Evolutionary conservation across 1,284 basidiomycete species (phyloP).

Genomic region (Cutaneotrichosporon dermatis): DNA sequence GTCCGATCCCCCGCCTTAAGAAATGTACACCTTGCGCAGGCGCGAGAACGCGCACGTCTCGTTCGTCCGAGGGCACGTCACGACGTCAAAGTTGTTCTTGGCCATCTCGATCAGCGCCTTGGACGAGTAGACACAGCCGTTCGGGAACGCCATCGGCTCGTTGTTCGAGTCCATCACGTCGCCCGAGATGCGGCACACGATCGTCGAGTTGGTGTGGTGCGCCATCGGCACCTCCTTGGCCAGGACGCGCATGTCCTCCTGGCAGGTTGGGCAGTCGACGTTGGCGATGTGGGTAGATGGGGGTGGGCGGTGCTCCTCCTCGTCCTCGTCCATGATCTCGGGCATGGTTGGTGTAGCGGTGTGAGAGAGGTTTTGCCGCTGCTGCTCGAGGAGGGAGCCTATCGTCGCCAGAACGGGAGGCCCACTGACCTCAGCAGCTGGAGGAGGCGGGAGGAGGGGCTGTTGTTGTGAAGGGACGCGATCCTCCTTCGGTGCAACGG

Average conservation of each 20-base stretch:
- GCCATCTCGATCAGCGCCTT: conserved; percentile 83
- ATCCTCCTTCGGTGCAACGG: neutral
- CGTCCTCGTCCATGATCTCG: conserved; percentile 1
- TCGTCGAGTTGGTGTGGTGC: conserved; percentile 90
- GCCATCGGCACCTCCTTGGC: conserved; percentile 83
- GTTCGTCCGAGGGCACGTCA: conserved; percentile 76
- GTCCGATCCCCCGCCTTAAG: conserved; percentile 3
- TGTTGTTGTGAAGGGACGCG: conserved; percentile 18
- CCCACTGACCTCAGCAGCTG: conserved; percentile 10
- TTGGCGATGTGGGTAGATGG: conserved; percentile 58
- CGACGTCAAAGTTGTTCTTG: conserved; percentile 61
- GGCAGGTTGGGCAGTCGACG: conserved; percentile 88
- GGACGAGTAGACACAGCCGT: conserved; percentile 86
- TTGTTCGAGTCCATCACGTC: conserved; percentile 93
- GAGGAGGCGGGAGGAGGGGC: conserved; percentile 17
- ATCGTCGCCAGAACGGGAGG: neutral
- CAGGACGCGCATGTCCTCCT: conserved; percentile 66
- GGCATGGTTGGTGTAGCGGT: neutral
- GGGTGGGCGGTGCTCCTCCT: conserved; percentile 5
- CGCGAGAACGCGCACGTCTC: conserved; percentile 61
- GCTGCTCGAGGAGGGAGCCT: conserved; percentile 5
- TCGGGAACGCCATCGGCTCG: conserved; percentile 84
- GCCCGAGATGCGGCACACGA: conserved; percentile 85
- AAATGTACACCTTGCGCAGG: conserved; percentile 75
- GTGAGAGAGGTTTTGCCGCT: neutral